phyloP scores from a whole-genome alignment of 257 asterid genomes.

The Rauvolfia tetraphylla region DNA sequence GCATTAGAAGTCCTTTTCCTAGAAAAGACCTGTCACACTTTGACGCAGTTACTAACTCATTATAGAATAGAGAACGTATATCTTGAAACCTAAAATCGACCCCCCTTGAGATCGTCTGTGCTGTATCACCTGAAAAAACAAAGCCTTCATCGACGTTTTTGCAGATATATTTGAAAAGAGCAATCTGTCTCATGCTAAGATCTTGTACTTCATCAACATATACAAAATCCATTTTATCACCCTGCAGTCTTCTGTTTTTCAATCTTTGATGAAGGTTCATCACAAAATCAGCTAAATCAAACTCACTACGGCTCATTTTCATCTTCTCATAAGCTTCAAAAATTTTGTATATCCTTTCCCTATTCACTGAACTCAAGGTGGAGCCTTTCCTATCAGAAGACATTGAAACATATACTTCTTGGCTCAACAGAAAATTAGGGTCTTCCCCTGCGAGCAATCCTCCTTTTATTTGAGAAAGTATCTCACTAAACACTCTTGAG shows the following conservation, averaged over 20 bases:
- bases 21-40: slow-evolving; percentile 11
- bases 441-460: slow-evolving; percentile 32
- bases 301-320: slow-evolving; percentile 47
- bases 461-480: slow-evolving; percentile 65
- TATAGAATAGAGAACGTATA: slow-evolving; percentile 51
- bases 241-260: slow-evolving; percentile 19
- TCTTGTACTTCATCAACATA: slow-evolving; percentile 76
- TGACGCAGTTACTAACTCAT: slow-evolving; percentile 39
- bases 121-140: slow-evolving; percentile 63
- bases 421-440: slow-evolving; percentile 29
- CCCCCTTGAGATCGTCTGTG: slow-evolving; percentile 61
- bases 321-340: slow-evolving; percentile 51
- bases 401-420: slow-evolving; percentile 34
- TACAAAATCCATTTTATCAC: slow-evolving; percentile 65
- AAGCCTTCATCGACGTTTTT: slow-evolving; percentile 54
- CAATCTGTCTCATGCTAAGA: slow-evolving; percentile 56
- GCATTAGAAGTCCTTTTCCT: slow-evolving; percentile 39
- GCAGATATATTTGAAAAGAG: slow-evolving; percentile 54
- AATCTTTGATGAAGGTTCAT: slow-evolving; percentile 49
- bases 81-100: slow-evolving; percentile 61
- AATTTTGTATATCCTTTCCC: slow-evolving; percentile 42
- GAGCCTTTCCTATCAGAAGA: slow-evolving; percentile 39
- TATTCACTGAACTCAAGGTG: slow-evolving; percentile 26
- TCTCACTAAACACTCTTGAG: slow-evolving; percentile 53
- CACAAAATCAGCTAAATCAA: slow-evolving; percentile 62